These are phyloP conservation scores for Multifurca ochricompacta DNA, from an alignment of 768 basidiomycete species.

Conservation along the genomic window DNA sequence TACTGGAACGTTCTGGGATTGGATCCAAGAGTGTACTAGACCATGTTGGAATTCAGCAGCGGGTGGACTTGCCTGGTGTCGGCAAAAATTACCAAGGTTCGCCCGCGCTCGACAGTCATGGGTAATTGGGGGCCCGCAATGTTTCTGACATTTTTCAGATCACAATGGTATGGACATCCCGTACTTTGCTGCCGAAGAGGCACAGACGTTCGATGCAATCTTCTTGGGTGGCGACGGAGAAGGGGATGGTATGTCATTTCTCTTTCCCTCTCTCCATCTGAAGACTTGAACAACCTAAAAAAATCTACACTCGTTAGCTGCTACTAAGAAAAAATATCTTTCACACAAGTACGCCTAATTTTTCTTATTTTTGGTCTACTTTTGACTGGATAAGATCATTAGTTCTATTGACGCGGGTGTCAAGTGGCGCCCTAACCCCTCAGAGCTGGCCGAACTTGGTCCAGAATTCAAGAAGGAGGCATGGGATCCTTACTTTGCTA, in stretches of 20 bases:
- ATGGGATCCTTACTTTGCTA: slow-evolving; percentile 22
- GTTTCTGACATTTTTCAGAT: slow-evolving; percentile 10
- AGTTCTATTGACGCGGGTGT: no score
- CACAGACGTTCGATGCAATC: no score
- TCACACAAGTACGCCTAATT: slow-evolving; percentile 50
- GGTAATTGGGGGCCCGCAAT: neutral
- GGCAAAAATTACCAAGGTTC: slow-evolving; percentile 34
- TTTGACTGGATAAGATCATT: neutral
- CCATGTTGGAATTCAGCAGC: no score
- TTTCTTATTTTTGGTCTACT: neutral
- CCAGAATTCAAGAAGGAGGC: slow-evolving; percentile 21
- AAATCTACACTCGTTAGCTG: no score
- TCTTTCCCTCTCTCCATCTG: no score
- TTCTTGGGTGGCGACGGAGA: slow-evolving; percentile 10
- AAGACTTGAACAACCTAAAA: no score
- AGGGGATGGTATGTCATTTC: slow-evolving; percentile 9
- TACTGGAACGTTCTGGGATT: no score
- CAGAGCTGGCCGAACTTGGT: no score
- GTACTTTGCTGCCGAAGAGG: slow-evolving; percentile 12
- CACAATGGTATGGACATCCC: slow-evolving; percentile 13
- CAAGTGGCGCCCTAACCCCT: no score
- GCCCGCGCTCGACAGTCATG: neutral
- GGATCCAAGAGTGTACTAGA: no score
- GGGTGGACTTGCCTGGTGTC: slow-evolving; percentile 25
- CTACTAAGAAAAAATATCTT: slow-evolving; percentile 42